Evolutionary conservation across 805 yeast genomes (phyloP), one percentile per base, ranked within the genome.

Genomic region (Priceomyces castillae): DNA sequence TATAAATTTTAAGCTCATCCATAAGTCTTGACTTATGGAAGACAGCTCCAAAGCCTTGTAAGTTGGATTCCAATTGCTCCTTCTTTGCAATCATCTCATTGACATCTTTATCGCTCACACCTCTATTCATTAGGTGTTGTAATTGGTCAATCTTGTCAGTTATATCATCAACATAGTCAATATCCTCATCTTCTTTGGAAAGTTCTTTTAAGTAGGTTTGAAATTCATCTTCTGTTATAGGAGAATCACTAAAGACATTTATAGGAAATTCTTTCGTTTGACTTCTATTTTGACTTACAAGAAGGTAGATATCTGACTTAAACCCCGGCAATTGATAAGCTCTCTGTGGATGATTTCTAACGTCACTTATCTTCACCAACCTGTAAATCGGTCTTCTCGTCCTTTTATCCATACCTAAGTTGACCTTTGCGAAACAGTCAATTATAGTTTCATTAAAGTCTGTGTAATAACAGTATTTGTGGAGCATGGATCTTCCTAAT

Each of bases 351-450:
- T 49, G 54, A 38, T 69, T 64, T 19, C 76, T 77, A 7, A 86
- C 78, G 42, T 78, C 84, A 51, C 82, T 85, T 35, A 94, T 81
- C 58, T 80, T 84, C 39, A 92, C 95, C 79, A 92, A 77, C 54
- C 97, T 77, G 65, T 94, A 92, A 41, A 79, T 77, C 9, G 84
- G 77, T 55, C 73, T 70, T 23, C 84, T 80, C 10, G 82, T 77
- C 36, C 80, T 74, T 43, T 74, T 75, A 54, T 83, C 84, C 34
- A 70, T 57, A 7, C 97, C 96, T 43, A 94, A 78, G 59, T 88
- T 90, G 43, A 94, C 82, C 51, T 90, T 78, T 28, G 90, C 95
- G 59, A 74, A 88, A 39, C 95, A 81, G 16, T 88, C 95, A 15
- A 77, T 71, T 12, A 88, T 77, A 0, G 77, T 76, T 15, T 78